phyloP scores from a whole-genome alignment of 805 yeast genomes.

The Lachancea thermotolerans region DNA sequence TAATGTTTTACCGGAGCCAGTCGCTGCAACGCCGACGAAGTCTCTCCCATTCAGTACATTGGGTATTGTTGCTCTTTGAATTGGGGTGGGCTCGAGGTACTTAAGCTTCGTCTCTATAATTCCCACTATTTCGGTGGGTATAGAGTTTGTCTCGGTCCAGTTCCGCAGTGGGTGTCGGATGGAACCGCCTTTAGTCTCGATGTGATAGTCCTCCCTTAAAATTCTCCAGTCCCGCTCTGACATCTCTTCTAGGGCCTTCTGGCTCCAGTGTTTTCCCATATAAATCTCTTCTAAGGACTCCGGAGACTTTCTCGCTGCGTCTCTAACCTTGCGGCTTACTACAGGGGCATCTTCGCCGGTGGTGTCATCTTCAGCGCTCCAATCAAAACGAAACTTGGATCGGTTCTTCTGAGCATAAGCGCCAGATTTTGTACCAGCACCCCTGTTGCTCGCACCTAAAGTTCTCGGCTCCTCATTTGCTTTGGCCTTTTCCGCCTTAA shows the following conservation, averaged over 20 bases:
- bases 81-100: constrained; percentile 73
- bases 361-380: constrained; percentile 69
- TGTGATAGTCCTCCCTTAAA: constrained; percentile 68
- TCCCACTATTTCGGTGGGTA: constrained; percentile 39
- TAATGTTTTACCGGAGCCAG: constrained; percentile 94
- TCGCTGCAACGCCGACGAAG: constrained; percentile 85
- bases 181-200: constrained; percentile 43
- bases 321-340: constrained; percentile 21
- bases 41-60: constrained; percentile 51
- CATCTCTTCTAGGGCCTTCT: constrained; percentile 62
- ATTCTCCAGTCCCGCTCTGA: constrained; percentile 84
- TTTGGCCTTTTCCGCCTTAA: not conserved
- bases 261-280: constrained; percentile 50
- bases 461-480: not conserved
- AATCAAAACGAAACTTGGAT: constrained; percentile 53
- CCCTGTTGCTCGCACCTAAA: not conserved
- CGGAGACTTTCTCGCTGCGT: constrained; percentile 8
- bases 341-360: constrained; percentile 37
- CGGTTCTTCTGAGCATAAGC: constrained; percentile 3
- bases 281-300: constrained; percentile 11
- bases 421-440: not conserved
- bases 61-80: constrained; percentile 86
- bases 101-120: constrained; percentile 35
- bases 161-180: constrained; percentile 53
- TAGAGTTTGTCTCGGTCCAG: constrained; percentile 58